Conservation (phyloP, 106 monocot genomes). For the Allium sativum region DNA sequence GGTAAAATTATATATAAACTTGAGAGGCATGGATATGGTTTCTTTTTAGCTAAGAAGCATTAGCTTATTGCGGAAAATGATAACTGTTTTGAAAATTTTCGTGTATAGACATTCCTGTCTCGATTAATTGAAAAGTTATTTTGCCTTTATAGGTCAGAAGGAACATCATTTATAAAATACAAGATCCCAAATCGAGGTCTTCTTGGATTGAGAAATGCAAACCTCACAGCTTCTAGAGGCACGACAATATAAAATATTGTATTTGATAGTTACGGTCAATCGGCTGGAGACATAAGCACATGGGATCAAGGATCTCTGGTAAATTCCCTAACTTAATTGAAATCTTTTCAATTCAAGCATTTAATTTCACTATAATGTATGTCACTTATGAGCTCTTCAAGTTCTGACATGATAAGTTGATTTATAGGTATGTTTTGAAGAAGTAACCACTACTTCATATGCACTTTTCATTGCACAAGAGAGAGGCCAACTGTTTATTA, state of each 20-base stretch:
- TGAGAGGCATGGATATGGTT: no score
- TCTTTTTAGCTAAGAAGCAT: no score
- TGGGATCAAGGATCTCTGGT: slow-evolving; percentile 94
- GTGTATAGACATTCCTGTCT: no score
- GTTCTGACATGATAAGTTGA: slow-evolving; percentile 7
- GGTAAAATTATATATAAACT: no score
- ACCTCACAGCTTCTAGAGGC: slow-evolving; percentile 87
- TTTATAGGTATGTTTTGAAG: slow-evolving; percentile 82
- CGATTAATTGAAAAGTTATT: background rate
- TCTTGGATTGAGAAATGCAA: slow-evolving; percentile 87
- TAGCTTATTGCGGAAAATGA: no score
- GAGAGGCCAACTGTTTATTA: slow-evolving; percentile 83
- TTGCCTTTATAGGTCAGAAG: slow-evolving; percentile 50
- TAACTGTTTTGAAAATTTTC: no score
- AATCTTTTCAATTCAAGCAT: background rate
- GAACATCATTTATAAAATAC: slow-evolving; percentile 81
- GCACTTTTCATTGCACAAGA: slow-evolving; percentile 89
- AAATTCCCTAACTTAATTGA: slow-evolving; percentile 1
- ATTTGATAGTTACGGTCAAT: slow-evolving; percentile 90
- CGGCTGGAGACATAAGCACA: slow-evolving; percentile 89
- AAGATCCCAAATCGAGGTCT: slow-evolving; percentile 96
- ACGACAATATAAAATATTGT: slow-evolving; percentile 88
- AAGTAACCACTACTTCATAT: slow-evolving; percentile 85
- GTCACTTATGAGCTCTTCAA: background rate
- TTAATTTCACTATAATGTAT: background rate